Evolutionary conservation across 2,329 filamentous ascomycete genomes (phyloP), one percentile per base, ranked within the genome.

Genomic region (Aureobasidium namibiae): DNA sequence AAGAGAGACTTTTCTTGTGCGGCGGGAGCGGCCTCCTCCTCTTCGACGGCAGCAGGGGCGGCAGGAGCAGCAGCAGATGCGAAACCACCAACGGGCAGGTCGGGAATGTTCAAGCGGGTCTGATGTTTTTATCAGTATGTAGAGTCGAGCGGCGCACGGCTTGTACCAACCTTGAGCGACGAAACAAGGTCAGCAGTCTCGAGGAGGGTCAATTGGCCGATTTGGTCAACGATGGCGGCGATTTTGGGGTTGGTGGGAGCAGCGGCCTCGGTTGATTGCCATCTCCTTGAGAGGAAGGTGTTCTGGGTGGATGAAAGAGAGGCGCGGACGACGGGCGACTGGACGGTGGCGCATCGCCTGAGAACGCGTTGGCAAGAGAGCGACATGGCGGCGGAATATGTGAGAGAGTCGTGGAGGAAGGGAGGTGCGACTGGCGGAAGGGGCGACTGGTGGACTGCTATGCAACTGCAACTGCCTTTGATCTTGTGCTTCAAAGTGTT

Each of bases 131-230:
- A 38, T 59, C n/a, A 62, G 59, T 31, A 45, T 56, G 18, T 56
- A 31, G 29, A 42, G 14, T 5, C 5, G 9, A 11, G n/a, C 41
- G 31, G 31, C 70, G 52, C 52, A 45, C 45, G 23, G 57, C n/a
- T n/a, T 77, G 2, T 18, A 45, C 52, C 23, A 14, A 97, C 94
- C 89, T 99, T 99, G 73, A 99, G 80, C 76, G 86, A 90, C 58
- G 92, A 86, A 58, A 99, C 94, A 62, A 99, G 81, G 73, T 97
- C 94, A 61, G 95, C 92, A 39, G 94, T 99, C 83, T 99, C 95
- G 69, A 99, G 79, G 61, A 99, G 82, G 45, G 92, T 99, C 83
- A 99, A 87, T 83, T 94, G 87, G 78, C 92, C 95, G 76, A 99
- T 99, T 78, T 99, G 92, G 74, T 99, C 92, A 70, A 99, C 94